Evolutionary conservation across 1,139 yeast genomes (phyloP), one percentile per base, ranked within the genome.

Genomic region (Chernovozyma aurita): DNA sequence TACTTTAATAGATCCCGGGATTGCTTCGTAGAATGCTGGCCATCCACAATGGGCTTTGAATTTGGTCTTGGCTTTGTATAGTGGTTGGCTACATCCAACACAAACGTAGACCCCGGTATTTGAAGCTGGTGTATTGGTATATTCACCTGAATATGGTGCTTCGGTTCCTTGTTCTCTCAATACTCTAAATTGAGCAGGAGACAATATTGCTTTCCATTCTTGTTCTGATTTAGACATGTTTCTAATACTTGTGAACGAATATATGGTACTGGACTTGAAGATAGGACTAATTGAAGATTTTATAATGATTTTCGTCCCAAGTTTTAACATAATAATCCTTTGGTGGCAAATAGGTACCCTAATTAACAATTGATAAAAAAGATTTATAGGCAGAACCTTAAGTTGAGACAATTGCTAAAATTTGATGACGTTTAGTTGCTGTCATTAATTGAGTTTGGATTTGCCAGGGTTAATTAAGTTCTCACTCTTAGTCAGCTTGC

Each of bases 1-100:
- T 12, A 83, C 67, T 22, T 61, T 71, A 32, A 92, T 70, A 2
- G 95, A 71, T 0, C 88, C 90, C 0, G 95, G 95, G 35, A 90
- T 65, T 4, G 95, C 96, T 40, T 85, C 83, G 56, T 81, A 90
- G 59, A 92, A 92, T 0, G 97, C 88, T 0, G 98, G 98, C 98
- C 98, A 92, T 3, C 98, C 98, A 59, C 98, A 92, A 38, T 87
- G 88, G 16, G 95, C 77, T 41, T 82, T 79, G 50, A 94, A 92
- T 61, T 92, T 92, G 12, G 96, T 75, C 31, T 72, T 68, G 25
- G 95, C 80, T 44, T 73, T 73, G 59, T 92, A 92, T 28, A 92
- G 63, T 7, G 97, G 95, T 33, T 74, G 67, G 34, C 70, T 73
- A 57, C 98, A 92, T 9, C 82, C 97, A 1, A 84, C 97, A 63